Evolutionary conservation across 2,329 filamentous ascomycete genomes (phyloP).

Genomic region (Paracoccidioides lutzii): DNA sequence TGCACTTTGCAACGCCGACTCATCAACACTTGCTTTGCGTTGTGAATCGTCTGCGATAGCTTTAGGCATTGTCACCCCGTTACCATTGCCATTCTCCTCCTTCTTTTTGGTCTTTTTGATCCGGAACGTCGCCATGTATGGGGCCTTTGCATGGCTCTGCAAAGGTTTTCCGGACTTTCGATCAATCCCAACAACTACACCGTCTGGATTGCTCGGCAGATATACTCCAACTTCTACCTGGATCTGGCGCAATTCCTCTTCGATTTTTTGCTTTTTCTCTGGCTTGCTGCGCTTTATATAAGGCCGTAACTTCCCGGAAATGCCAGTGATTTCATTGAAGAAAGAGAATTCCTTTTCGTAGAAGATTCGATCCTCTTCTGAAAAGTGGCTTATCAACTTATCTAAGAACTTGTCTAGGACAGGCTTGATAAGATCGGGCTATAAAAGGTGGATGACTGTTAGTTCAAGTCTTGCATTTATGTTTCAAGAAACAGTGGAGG

Average conservation of each 20-base stretch:
- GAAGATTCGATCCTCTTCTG: conserved; percentile 63
- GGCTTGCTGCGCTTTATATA: conserved; percentile 84
- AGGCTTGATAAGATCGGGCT: conserved; percentile 86
- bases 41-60: conserved; percentile 16
- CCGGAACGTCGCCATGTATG: conserved; percentile 97
- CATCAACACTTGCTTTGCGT: conserved; percentile 9
- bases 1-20: not conserved
- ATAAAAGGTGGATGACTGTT: conserved; percentile 8
- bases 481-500: conserved; percentile 4
- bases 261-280: conserved; percentile 98
- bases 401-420: conserved; percentile 82
- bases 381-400: conserved; percentile 72
- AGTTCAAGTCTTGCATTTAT: not conserved
- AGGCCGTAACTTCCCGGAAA: conserved; percentile 91
- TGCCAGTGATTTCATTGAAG: conserved; percentile 89
- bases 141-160: conserved; percentile 95
- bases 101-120: conserved; percentile 65
- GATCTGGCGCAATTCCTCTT: conserved; percentile 94
- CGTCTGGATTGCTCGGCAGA: conserved; percentile 90
- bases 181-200: conserved; percentile 94
- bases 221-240: conserved; percentile 96
- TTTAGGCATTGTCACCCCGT: conserved; percentile 41
- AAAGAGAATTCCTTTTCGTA: conserved; percentile 96
- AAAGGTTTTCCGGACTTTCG: conserved; percentile 94
- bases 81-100: conserved; percentile 33